Evolutionary conservation across 371 early-diverging fungal species (phyloP).

Genomic region (Smittium mucronatum): DNA sequence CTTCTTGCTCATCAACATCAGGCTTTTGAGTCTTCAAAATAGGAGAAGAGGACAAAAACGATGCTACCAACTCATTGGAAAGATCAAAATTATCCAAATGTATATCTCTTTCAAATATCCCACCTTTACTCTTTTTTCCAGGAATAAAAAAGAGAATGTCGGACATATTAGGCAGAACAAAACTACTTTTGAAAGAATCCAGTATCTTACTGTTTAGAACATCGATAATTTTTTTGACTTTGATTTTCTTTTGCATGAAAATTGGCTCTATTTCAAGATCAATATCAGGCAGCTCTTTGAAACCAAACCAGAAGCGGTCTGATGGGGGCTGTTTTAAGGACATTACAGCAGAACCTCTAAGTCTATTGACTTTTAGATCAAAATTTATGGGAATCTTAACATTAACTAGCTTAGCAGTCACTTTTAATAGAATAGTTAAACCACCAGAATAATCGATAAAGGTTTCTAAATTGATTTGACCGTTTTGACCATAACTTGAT

Average conservation of each 20-base stretch:
- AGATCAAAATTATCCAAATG: neutral
- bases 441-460: slow-evolving; percentile 4
- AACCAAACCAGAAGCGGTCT: slow-evolving; percentile 7
- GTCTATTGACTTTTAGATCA: neutral
- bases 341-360: neutral
- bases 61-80: neutral
- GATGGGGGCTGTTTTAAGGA: slow-evolving; percentile 5
- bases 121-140: slow-evolving; percentile 2
- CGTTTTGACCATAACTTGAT: neutral
- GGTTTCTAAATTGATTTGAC: neutral
- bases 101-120: slow-evolving; percentile 2
- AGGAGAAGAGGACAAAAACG: neutral
- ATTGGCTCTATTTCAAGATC: slow-evolving; percentile 1
- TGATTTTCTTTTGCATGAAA: slow-evolving; percentile 9
- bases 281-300: neutral
- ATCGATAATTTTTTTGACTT: neutral
- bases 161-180: slow-evolving; percentile 7
- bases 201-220: neutral
- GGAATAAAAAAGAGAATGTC: slow-evolving; percentile 8
- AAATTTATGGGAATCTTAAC: neutral
- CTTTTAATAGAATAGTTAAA: neutral
- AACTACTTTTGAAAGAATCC: slow-evolving; percentile 6
- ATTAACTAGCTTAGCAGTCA: neutral
- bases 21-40: no score
- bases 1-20: neutral